Evolutionary conservation across 1,284 basidiomycete genomes (phyloP).

Genomic region (Apiotrichum sp.): DNA sequence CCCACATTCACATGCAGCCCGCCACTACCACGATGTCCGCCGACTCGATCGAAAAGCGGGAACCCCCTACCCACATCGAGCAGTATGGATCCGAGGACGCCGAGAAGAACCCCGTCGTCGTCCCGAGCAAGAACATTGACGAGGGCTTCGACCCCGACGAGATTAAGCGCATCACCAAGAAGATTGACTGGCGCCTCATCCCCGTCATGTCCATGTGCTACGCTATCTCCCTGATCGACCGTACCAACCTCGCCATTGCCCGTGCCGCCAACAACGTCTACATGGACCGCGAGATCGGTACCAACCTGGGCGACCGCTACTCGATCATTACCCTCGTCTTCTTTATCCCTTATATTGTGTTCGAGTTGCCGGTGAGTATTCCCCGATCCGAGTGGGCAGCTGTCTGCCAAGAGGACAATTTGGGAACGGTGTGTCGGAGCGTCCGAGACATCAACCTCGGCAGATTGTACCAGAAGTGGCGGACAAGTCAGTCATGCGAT

Average conservation of each 20-base stretch:
- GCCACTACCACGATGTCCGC: no score
- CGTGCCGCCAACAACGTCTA: constrained; percentile 11
- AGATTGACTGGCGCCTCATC: constrained; percentile 16
- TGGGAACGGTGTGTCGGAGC: no score
- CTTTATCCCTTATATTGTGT: constrained; percentile 46
- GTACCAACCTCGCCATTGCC: constrained; percentile 23
- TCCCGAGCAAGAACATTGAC: constrained; percentile 7
- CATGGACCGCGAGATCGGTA: constrained; percentile 29
- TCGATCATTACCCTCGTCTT: constrained; percentile 41
- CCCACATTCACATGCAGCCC: no score
- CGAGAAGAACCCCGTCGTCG: neutral
- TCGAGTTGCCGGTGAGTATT: constrained; percentile 24
- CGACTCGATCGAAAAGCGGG: no score
- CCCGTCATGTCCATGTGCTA: constrained; percentile 15
- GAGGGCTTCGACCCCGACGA: constrained; percentile 4
- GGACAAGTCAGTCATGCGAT: no score
- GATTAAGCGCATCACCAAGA: constrained; percentile 7
- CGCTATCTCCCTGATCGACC: constrained; percentile 17
- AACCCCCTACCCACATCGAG: no score
- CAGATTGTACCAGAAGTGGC: no score
- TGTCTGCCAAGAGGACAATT: no score
- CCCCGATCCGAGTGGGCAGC: no score
- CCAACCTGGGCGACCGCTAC: constrained; percentile 35
- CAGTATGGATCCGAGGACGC: no score
- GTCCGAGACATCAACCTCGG: no score